Conservation (phyloP, 2,329 filamentous ascomycete genomes). For the Seiridium cupressi region DNA sequence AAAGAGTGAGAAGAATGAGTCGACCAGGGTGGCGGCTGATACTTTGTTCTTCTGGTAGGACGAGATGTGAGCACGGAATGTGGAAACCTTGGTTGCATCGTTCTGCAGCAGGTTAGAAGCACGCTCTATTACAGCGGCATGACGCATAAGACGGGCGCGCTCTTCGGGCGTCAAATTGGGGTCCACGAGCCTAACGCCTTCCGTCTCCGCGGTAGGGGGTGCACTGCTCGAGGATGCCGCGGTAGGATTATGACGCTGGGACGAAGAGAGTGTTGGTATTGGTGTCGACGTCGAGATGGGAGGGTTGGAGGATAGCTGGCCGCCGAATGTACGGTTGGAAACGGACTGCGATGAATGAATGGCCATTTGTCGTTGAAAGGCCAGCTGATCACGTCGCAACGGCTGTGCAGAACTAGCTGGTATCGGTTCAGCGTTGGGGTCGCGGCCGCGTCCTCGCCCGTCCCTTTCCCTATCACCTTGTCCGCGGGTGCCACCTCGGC, state of each 20-base stretch:
- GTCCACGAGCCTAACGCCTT: constrained; percentile 50
- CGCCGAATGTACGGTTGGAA: constrained; percentile 78
- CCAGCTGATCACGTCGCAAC: constrained; percentile 80
- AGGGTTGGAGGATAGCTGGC: constrained; percentile 65
- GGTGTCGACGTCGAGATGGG: constrained; percentile 22
- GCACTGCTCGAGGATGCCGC: constrained; percentile 26
- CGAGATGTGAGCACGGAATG: constrained; percentile 79
- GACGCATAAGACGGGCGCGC: constrained; percentile 75
- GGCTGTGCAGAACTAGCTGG: constrained; percentile 77
- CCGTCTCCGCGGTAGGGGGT: constrained; percentile 35
- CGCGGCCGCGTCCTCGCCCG: constrained; percentile 55
- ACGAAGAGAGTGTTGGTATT: constrained; percentile 37
- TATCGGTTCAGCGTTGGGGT: constrained; percentile 81
- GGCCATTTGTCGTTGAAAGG: constrained; percentile 88
- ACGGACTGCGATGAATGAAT: constrained; percentile 85
- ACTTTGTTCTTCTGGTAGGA: constrained; percentile 70
- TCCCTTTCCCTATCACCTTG: constrained; percentile 35
- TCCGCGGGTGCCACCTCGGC: constrained; percentile 33
- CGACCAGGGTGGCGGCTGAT: constrained; percentile 74
- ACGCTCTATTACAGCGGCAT: constrained; percentile 82
- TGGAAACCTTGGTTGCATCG: constrained; percentile 68
- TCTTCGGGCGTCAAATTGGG: constrained; percentile 68
- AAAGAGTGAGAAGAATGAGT: constrained; percentile 84
- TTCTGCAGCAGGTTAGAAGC: constrained; percentile 79
- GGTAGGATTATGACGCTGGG: constrained; percentile 28